These are phyloP conservation scores for Echria macrotheca DNA, from an alignment of 495 filamentous ascomycete species.

Conservation along the genomic window DNA sequence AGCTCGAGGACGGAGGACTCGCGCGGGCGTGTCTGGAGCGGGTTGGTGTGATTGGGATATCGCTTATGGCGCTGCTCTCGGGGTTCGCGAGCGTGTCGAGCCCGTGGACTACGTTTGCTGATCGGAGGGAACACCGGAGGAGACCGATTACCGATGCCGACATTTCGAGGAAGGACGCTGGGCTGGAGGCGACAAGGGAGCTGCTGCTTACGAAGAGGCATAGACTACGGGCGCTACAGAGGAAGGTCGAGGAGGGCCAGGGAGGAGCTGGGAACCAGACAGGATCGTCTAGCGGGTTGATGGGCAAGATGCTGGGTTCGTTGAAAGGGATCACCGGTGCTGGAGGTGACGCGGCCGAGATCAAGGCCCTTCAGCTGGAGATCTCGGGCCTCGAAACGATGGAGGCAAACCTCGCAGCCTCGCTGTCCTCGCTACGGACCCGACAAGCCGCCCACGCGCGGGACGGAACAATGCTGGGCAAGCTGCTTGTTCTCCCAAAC, in stretches of 20 bases:
- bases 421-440: conserved; percentile 52
- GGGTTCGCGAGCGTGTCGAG: conserved; percentile 77
- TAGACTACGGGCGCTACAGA: conserved; percentile 59
- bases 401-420: conserved; percentile 58
- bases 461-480: conserved; percentile 56
- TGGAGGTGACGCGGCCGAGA: conserved; percentile 55
- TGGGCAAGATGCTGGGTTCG: conserved; percentile 61
- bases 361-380: conserved; percentile 62
- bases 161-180: conserved; percentile 64
- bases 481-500: conserved; percentile 50
- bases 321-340: conserved; percentile 47
- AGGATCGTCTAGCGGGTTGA: conserved; percentile 47
- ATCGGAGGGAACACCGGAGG: conserved; percentile 35
- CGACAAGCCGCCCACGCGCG: conserved; percentile 54
- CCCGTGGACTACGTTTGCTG: conserved; percentile 73
- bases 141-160: conserved; percentile 63
- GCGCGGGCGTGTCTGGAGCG: conserved; percentile 70
- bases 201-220: conserved; percentile 65
- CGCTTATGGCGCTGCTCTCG: conserved; percentile 73
- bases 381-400: conserved; percentile 74
- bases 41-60: conserved; percentile 75
- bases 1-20: conserved; percentile 45
- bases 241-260: conserved; percentile 48
- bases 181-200: conserved; percentile 67
- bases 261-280: conserved; percentile 19